phyloP scores from a whole-genome alignment of 2,329 filamentous ascomycete genomes.

The Didymella exigua region DNA sequence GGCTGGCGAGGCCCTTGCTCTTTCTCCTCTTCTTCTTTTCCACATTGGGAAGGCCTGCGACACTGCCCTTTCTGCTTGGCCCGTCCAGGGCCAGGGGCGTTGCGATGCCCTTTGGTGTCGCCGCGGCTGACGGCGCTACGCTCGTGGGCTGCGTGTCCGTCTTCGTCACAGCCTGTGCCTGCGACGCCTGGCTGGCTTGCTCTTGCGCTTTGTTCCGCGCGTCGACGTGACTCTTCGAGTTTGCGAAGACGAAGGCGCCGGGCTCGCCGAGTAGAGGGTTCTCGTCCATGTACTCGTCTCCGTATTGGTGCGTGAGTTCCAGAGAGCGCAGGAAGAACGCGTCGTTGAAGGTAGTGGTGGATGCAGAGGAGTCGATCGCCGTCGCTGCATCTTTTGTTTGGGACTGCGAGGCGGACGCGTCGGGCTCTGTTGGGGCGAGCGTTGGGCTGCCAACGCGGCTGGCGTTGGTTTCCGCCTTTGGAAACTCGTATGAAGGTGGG shows the following conservation, averaged over 20 bases:
- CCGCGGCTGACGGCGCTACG: constrained; percentile 34
- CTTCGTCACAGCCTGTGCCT: constrained; percentile 23
- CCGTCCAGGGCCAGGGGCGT: constrained; percentile 26
- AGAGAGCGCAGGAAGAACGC: constrained; percentile 54
- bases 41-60: constrained; percentile 33
- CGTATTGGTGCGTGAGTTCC: constrained; percentile 58
- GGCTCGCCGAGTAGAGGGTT: constrained; percentile 67
- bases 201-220: constrained; percentile 48
- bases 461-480: constrained; percentile 33
- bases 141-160: constrained; percentile 32
- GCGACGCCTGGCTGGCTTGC: constrained; percentile 25
- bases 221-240: constrained; percentile 51
- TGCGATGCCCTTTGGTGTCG: constrained; percentile 35
- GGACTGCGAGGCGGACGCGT: constrained; percentile 28
- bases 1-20: constrained; percentile 45
- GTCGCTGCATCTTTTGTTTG: constrained; percentile 25
- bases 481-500: constrained; percentile 54
- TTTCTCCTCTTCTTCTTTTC: constrained; percentile 47
- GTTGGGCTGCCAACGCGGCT: constrained; percentile 42
- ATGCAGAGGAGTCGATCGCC: constrained; percentile 19
- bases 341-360: constrained; percentile 40
- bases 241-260: constrained; percentile 64
- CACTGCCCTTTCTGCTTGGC: constrained; percentile 33
- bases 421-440: constrained; percentile 33
- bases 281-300: constrained; percentile 68